phyloP scores from a whole-genome alignment of 2,329 filamentous ascomycete genomes.

The Coniochaeta prunicola region DNA sequence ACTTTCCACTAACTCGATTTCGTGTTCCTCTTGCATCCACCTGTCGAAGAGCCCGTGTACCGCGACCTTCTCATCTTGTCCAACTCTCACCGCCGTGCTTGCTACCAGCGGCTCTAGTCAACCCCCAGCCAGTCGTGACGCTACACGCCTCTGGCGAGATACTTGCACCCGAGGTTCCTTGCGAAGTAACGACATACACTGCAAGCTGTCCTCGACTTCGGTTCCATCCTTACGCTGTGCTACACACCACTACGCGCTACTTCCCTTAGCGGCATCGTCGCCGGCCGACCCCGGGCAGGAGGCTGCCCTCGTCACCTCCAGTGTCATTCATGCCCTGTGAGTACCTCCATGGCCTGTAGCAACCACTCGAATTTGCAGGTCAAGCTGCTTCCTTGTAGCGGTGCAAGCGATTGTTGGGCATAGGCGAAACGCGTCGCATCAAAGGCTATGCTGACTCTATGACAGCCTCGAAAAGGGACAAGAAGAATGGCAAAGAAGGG shows the following conservation, averaged over 20 bases:
- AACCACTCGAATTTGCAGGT: neutral
- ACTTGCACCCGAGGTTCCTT: neutral
- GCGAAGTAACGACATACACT: neutral
- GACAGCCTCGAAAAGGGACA: conserved; percentile 41
- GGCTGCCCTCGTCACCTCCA: neutral
- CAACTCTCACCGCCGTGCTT: neutral
- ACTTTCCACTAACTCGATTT: neutral
- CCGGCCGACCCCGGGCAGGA: neutral
- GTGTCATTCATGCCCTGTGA: neutral
- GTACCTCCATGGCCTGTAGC: neutral
- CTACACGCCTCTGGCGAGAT: neutral
- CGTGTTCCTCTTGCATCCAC: neutral
- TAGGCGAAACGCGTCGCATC: neutral
- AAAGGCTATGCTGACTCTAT: conserved; percentile 7
- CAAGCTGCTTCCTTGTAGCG: conserved; percentile 9
- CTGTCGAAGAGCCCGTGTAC: neutral
- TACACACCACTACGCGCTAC: neutral
- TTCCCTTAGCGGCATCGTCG: neutral
- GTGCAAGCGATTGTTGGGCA: neutral
- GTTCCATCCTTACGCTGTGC: neutral
- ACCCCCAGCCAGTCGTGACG: neutral
- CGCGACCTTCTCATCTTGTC: too few relatives aligned
- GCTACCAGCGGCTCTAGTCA: neutral
- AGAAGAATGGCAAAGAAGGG: conserved; percentile 47
- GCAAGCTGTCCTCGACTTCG: neutral